Evolutionary conservation across 2,329 filamentous ascomycete species (phyloP).

Genomic region (Magnaporthales sp.): DNA sequence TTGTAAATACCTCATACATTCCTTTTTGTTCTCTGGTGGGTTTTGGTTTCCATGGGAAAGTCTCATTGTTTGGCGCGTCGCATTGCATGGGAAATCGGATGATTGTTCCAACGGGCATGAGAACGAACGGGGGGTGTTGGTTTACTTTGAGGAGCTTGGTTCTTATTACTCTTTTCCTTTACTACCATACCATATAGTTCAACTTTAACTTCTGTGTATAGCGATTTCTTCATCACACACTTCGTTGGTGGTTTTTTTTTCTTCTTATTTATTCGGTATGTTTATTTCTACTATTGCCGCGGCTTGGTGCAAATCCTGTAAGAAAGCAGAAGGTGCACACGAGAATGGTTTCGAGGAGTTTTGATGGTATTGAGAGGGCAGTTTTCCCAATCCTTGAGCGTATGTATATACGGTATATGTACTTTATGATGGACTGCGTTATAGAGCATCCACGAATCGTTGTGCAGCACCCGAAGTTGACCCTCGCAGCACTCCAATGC

Average conservation of each 20-base stretch:
- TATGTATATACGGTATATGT: background rate
- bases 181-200: background rate
- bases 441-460: background rate
- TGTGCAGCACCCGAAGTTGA: no score
- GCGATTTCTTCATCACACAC: background rate
- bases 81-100: background rate
- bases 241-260: no score
- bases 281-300: background rate
- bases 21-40: background rate
- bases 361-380: background rate
- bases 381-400: background rate
- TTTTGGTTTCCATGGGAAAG: background rate
- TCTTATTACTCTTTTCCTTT: background rate
- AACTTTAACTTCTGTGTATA: background rate
- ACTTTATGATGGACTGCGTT: no score
- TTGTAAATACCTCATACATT: background rate
- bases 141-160: background rate
- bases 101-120: background rate
- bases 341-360: background rate
- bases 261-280: background rate
- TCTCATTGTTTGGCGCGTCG: slow-evolving; percentile 1
- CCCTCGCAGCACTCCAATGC: no score
- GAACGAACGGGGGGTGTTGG: background rate
- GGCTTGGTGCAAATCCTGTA: background rate
- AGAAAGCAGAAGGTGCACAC: background rate